phyloP scores from a whole-genome alignment of 495 filamentous ascomycete species.

The Podospora pseudopauciseta region DNA sequence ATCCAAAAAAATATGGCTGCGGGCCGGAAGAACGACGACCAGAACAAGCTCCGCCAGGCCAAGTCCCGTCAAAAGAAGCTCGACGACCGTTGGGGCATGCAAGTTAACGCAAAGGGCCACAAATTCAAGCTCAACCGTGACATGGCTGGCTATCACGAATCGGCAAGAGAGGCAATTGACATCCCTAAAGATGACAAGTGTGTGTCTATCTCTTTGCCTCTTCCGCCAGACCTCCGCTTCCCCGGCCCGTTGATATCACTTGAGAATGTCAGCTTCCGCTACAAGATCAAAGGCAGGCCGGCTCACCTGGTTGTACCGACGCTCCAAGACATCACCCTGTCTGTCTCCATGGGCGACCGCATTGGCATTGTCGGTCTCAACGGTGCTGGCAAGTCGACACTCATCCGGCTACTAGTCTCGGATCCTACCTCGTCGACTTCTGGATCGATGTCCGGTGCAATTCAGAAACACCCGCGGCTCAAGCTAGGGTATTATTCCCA shows the following conservation, averaged over 20 bases:
- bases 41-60: constrained; percentile 75
- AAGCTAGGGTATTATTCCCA: constrained; percentile 74
- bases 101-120: constrained; percentile 64
- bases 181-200: constrained; percentile 62
- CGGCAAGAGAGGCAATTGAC: constrained; percentile 61
- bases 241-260: constrained; percentile 67
- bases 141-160: constrained; percentile 55
- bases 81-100: constrained; percentile 71
- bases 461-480: constrained; percentile 61
- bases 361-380: constrained; percentile 72
- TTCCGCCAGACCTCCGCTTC: constrained; percentile 65
- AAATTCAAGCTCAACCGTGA: constrained; percentile 79
- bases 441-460: constrained; percentile 54
- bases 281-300: constrained; percentile 30
- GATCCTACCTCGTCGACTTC: constrained; percentile 42
- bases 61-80: constrained; percentile 77
- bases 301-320: constrained; percentile 16
- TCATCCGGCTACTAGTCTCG: constrained; percentile 55
- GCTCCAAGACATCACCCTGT: constrained; percentile 59
- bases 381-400: constrained; percentile 70
- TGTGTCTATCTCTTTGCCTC: constrained; percentile 54
- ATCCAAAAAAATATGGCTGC: constrained; percentile 65
- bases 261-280: constrained; percentile 61
- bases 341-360: constrained; percentile 64
- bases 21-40: constrained; percentile 68